Evolutionary conservation across 306 rosid genomes (phyloP).

Genomic region (Datisca glomerata): DNA sequence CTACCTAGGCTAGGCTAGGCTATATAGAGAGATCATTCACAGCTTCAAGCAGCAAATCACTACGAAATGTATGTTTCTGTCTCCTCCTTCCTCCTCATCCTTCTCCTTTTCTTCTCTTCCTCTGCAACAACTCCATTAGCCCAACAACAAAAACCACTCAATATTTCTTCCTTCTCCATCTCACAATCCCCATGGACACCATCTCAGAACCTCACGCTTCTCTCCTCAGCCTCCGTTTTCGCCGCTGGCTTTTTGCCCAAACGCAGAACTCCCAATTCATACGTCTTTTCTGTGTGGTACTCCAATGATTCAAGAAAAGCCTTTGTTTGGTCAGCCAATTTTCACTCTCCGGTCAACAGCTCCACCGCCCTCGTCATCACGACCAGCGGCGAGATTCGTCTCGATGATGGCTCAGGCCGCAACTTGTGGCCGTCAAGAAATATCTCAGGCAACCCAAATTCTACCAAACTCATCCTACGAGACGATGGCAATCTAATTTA

Average conservation of each 20-base stretch:
- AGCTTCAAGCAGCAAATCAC: too few relatives aligned
- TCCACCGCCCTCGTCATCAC: slow-evolving; percentile 6
- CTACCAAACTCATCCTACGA: slow-evolving; percentile 21
- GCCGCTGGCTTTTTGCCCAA: slow-evolving; percentile 11
- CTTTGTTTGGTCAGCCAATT: slow-evolving; percentile 12
- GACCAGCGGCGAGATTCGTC: slow-evolving; percentile 3
- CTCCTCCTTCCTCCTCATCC: background rate
- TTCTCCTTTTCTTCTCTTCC: slow-evolving; percentile 1
- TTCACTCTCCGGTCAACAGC: slow-evolving; percentile 6
- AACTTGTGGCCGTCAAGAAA: slow-evolving; percentile 4
- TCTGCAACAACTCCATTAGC: background rate
- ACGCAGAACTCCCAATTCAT: slow-evolving; percentile 2
- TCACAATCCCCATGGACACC: slow-evolving; percentile 15
- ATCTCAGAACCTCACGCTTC: slow-evolving; percentile 3
- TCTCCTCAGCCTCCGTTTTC: slow-evolving; percentile 8
- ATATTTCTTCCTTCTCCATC: slow-evolving; percentile 12
- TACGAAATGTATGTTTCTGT: too few relatives aligned
- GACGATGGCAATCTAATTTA: slow-evolving; percentile 31
- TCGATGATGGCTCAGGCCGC: slow-evolving; percentile 2
- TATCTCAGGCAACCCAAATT: background rate
- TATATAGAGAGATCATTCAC: too few relatives aligned
- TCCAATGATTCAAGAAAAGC: slow-evolving; percentile 3
- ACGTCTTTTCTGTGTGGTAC: slow-evolving; percentile 11
- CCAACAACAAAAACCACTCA: background rate
- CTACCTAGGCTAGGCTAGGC: too few relatives aligned